Base-by-base conservation (phyloP, 2,329 filamentous ascomycete species). In the Arthrobotrys entomopaga region DNA sequence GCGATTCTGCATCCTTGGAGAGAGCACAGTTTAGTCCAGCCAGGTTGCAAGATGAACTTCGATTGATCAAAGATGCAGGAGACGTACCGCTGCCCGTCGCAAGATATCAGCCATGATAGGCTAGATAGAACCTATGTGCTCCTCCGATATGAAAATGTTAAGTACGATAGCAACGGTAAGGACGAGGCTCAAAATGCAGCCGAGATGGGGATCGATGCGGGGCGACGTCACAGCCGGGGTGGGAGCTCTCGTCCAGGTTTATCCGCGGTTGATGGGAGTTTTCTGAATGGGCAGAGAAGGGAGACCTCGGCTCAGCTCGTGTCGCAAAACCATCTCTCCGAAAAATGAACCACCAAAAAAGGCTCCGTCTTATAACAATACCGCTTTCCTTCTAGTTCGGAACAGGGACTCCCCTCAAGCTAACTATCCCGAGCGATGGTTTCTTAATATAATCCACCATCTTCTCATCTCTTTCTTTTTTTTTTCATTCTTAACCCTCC, bases 1-100 rank as follows among this genome's bases (percentile, higher is more conserved):
- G 69, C 54, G 69, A 73, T 61, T 73, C 69, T 73, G 69, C 69
- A 57, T 73, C 63, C 69, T 73, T 73, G 69, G 50, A 24, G 43
- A 52, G 58, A 58, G 42, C 5, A 53, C 19, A 29, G 34, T 43
- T 70, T 43, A 70, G 65, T 40, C 48, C 42, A 52, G 42, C 42
- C 16, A 60, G 19, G 46, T 22, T 20, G 38, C n/a, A n/a, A n/a
- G n/a, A n/a, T 22, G n/a, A 57, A 40, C 29, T 19, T 11, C 22
- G 20, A 49, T 20, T 16, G 38, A 56, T 38, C 4, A 42, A 38
- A 40, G 16, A 15, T 22, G 43, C 19, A 52, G 10, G 22, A 16
- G 40, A 50, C 52, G 58, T 73, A 73, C 69, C 69, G 15, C 56
- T 56, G 69, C 69, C 16, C 42, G 34, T 19, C 49, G 20, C 22